Base-by-base conservation (phyloP, 192 early-diverging fungal species). In the Backusella morwellensis region DNA sequence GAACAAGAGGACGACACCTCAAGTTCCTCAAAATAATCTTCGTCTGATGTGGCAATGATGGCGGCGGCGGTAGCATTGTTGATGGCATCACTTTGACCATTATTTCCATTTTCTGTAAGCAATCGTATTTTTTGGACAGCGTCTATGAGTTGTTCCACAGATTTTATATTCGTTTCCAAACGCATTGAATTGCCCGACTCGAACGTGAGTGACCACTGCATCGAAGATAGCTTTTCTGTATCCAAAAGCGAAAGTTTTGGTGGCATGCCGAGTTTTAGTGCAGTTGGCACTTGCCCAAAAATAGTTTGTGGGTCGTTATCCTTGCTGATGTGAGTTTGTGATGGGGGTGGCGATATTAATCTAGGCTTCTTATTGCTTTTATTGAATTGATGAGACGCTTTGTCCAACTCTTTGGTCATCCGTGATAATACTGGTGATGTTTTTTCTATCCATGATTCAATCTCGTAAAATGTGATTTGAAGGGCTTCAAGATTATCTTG, bases 391-490 rank as follows among this genome's bases (percentile, higher is more conserved):
- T 66, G 29, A 17, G 81, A 78, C 12, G 77, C 81, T 38, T 77
- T 79, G 38, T 83, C 81, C 6, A 83, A 75, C 38, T 83, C 81
- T 2, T 73, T 71, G 8, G 81, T 83, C 81, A 83, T 83, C 15
- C 81, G 77, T 44, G 59, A 70, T 54, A 83, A 34, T 0, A 83
- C 75, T 1, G 81, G 81, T 1, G 77, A 68, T 8, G 81, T 83
- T 35, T 79, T 79, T 50, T 83, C 81, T 12, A 83, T 83, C 81
- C 81, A 83, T 23, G 77, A 73, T 50, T 83, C 81, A 52, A 83
- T 83, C 54, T 83, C 81, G 36, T 79, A 83, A 70, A 83, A 83
- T 36, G 81, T 83, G 70, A 83, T 83, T 76, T 83, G 81, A 23
- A 83, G 44, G 32, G 77, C 74, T 32, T 83, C 81, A 6, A 83